Base-by-base conservation (phyloP, 345 rosid species). In the Salix caprea region DNA sequence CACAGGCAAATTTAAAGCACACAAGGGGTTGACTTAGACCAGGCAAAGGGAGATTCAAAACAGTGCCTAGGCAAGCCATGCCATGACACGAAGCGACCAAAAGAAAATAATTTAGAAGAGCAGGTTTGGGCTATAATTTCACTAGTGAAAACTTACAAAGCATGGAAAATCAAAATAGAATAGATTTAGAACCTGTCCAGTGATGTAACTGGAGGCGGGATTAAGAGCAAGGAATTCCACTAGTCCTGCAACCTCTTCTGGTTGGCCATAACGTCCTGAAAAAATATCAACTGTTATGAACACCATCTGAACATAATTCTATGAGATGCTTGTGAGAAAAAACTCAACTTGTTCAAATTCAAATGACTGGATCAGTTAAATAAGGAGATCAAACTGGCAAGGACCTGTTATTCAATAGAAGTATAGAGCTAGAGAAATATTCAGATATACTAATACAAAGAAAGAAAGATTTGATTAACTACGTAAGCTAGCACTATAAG, bases 211-310 rank as follows among this genome's bases (percentile, higher is more conserved):
- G 26, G 98, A 92, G 46, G 99, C 94, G 42, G 98, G 98, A 78
- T 85, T 90, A 28, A 92, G 86, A 77, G 98, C 98, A 86, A 93
- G 87, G 84, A 93, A 96, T 85, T 96, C 98, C 79, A 93, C 99
- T 82, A 94, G 86, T 82, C 98, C 98, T 12, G 98, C 98, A 78
- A 96, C 99, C 86, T 93, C 99, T 86, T 94, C 97, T 2, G 99
- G 95, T 84, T 87, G 96, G 69, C 99, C 99, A 78, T 92, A 96
- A 74, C 99, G 87, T 72, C 97, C 99, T 96, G 91, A 61, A 82
- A 67, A 52, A 30, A 79, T 24, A 65, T 52, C 15, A 50, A 75
- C 24, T 37, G 42, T 70, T 50, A 73, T 36, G 42, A 81, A 11
- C 15, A 10, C 42, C 30, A 62, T 14, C 18, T 36, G 23, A 34